Percentiles rank a stretch among this genome's conserved stretches.
Conservation (phyloP, 805 yeast genomes). For the Clavispora carvajalis region DNA sequence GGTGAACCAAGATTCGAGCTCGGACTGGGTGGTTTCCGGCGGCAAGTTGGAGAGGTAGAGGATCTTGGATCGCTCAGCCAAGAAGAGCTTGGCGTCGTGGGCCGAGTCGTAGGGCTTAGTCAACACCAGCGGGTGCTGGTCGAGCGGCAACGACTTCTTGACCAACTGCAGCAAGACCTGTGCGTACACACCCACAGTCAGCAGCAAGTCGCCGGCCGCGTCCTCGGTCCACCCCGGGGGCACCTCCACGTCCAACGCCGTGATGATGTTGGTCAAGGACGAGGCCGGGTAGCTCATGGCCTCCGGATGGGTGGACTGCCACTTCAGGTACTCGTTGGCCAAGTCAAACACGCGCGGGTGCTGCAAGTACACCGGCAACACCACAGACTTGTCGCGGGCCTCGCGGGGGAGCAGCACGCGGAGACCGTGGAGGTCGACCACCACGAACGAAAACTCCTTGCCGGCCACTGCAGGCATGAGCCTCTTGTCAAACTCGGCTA, state of each 20-base stretch:
- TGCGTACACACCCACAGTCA: slow-evolving; percentile 40
- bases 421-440: slow-evolving; percentile 64
- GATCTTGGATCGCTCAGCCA: slow-evolving; percentile 70
- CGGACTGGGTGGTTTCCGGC: slow-evolving; percentile 82
- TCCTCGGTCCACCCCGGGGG: slow-evolving; percentile 36
- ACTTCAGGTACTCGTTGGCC: slow-evolving; percentile 63
- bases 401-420: slow-evolving; percentile 77
- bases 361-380: slow-evolving; percentile 68
- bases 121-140: slow-evolving; percentile 50
- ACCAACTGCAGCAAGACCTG: slow-evolving; percentile 43
- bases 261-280: slow-evolving; percentile 37
- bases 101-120: slow-evolving; percentile 72
- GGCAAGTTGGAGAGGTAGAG: slow-evolving; percentile 77
- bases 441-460: slow-evolving; percentile 58
- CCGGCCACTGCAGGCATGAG: slow-evolving; percentile 41
- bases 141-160: slow-evolving; percentile 44
- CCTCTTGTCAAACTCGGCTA: slow-evolving; percentile 46
- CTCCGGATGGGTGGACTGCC: slow-evolving; percentile 61
- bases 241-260: slow-evolving; percentile 42
- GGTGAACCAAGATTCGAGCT: slow-evolving; percentile 85
- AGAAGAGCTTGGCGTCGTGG: slow-evolving; percentile 65
- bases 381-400: slow-evolving; percentile 69
- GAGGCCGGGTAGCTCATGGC: slow-evolving; percentile 31
- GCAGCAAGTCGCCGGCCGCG: slow-evolving; percentile 17
- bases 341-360: slow-evolving; percentile 75